Evolutionary conservation across 2,329 filamentous ascomycete species (phyloP).

Genomic region (Xylariaceae sp.): DNA sequence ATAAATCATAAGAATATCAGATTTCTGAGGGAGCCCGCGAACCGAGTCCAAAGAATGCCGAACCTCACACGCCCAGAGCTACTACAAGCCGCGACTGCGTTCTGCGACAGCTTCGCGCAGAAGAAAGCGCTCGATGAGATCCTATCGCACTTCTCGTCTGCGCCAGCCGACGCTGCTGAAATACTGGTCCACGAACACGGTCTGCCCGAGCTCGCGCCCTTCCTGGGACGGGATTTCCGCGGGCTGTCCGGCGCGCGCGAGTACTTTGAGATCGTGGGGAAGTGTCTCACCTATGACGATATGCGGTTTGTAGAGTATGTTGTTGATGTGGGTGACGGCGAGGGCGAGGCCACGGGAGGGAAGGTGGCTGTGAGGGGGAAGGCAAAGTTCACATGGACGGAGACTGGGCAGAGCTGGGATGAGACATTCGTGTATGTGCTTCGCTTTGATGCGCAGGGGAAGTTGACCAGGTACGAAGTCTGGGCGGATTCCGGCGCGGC

Average conservation of each 20-base stretch:
- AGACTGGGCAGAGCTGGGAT: conserved; percentile 42
- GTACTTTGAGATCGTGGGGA: conserved; percentile 39
- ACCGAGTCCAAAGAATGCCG: conserved; percentile 30
- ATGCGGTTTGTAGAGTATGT: conserved; percentile 41
- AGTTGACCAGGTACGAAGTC: conserved; percentile 42
- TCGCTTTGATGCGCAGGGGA: conserved; percentile 36
- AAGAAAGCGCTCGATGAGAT: conserved; percentile 35
- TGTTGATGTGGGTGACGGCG: conserved; percentile 4
- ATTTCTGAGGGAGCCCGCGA: no score
- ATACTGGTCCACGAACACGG: conserved; percentile 44
- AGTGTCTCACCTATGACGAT: conserved; percentile 37
- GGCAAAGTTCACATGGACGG: conserved; percentile 41
- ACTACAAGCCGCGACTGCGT: conserved; percentile 39
- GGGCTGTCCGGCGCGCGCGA: conserved; percentile 37
- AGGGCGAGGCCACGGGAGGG: not conserved
- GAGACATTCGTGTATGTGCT: conserved; percentile 46
- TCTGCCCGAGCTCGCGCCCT: conserved; percentile 41
- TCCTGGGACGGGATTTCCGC: conserved; percentile 42
- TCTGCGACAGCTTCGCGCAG: conserved; percentile 43
- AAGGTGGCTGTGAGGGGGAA: conserved; percentile 41
- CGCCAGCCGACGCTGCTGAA: not conserved
- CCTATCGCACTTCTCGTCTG: conserved; percentile 39
- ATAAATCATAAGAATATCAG: no score
- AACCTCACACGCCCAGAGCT: conserved; percentile 35
- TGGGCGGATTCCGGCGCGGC: conserved; percentile 48